A percentile compares a stretch with the other conserved stretches of the same genome.
phyloP scores from a whole-genome alignment of 768 basidiomycete genomes.

The Suillus paluster region DNA sequence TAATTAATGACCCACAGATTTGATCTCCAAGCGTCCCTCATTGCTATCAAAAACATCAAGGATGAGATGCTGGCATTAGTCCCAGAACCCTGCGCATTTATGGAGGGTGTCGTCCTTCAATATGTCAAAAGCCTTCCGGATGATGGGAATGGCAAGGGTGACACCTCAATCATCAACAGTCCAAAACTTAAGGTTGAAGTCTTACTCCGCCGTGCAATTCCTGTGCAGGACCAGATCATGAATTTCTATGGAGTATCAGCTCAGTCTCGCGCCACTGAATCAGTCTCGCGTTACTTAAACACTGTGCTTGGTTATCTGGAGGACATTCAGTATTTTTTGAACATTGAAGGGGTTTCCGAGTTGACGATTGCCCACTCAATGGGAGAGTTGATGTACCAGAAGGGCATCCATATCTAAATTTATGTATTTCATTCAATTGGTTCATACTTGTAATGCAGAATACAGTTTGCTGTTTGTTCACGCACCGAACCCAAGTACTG shows the following conservation, averaged over 20 bases:
- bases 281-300: neutral
- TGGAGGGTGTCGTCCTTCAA: neutral
- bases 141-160: neutral
- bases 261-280: neutral
- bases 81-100: neutral
- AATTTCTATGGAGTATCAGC: neutral
- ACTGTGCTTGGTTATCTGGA: neutral
- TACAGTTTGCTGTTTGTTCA: neutral
- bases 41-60: neutral
- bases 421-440: neutral
- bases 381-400: neutral
- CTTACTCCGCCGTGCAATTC: neutral
- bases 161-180: neutral
- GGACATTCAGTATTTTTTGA: neutral
- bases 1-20: neutral
- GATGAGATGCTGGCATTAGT: neutral
- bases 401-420: neutral
- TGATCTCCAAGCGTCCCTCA: neutral
- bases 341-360: neutral
- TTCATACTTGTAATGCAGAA: neutral
- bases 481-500: neutral
- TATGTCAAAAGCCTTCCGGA: neutral
- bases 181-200: neutral
- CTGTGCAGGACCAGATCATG: neutral
- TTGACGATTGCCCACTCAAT: neutral